Base-by-base conservation (phyloP, 768 basidiomycete species). In the Psilocybe subaeruginosa region DNA sequence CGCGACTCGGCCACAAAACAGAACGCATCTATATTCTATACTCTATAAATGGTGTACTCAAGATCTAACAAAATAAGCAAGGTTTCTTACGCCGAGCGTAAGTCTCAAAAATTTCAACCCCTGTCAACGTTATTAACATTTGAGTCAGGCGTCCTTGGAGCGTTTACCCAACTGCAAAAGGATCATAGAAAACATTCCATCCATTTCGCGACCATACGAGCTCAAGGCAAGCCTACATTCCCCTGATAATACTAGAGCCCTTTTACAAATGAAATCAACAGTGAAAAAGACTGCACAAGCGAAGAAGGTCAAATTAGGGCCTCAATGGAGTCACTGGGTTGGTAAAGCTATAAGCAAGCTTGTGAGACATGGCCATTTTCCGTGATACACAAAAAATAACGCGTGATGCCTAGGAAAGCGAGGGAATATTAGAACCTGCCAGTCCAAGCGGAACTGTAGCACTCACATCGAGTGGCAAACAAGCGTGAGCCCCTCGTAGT, bases 241-340 rank as follows among this genome's bases (percentile, higher is more conserved):
- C 8, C 5, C 43, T n/a, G 16, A 43, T 29, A 16, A 17, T 9
- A 27, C 33, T 23, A 23, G 4, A 39, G 19, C 53, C 29, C 43
- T 19, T 23, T 37, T 53, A 46, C 27, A 27, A 8, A 56, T 46
- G 35, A 47, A 29, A 39, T 45, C 58, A 56, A 31, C 43, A 73
- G 83, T 84, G 19, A 79, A 76, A 61, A 83, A 78, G 66, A 79
- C 71, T 53, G 83, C 82, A 9, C 65, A 76, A 48, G 73, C 70
- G 30, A 76, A 74, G 47, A 74, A 78, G 58, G 82, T 82, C 50
- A 78, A 74, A 50, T 73, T 84, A 8, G 82, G 83, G 3, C 80
- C 80, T 5, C 74, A 79, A 37, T 84, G 83, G 84, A 70, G 76
- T 12, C 77, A 69, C 30, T 83, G 81, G 80, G 79, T 84, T 27